phyloP scores from a whole-genome alignment of 768 basidiomycete genomes.

The Mycena epipterygia region DNA sequence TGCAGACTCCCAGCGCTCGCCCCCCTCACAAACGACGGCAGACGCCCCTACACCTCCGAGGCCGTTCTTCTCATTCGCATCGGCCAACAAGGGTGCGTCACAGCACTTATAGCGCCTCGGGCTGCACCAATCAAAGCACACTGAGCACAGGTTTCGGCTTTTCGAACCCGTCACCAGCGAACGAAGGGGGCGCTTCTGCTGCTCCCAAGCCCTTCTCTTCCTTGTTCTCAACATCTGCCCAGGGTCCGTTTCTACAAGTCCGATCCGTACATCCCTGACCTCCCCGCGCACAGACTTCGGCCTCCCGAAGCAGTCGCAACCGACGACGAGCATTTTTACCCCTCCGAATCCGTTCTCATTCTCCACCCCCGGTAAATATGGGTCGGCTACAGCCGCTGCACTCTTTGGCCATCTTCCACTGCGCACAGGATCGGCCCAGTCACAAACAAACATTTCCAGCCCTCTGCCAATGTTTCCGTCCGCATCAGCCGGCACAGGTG shows the following conservation, averaged over 20 bases:
- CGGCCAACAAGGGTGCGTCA: no score
- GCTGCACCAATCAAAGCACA: no score
- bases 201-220: background rate
- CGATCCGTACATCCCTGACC: no score
- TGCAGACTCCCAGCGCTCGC: slow-evolving; percentile 16
- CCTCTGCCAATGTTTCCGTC: slow-evolving; percentile 11
- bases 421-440: slow-evolving; percentile 9
- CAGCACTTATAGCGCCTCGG: no score
- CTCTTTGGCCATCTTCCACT: background rate
- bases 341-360: no score
- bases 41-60: slow-evolving; percentile 5
- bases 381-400: no score
- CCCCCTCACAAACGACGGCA: slow-evolving; percentile 4
- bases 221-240: no score
- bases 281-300: no score
- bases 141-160: background rate
- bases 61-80: no score
- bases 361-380: background rate
- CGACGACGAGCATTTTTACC: no score
- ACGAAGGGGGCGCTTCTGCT: slow-evolving; percentile 4
- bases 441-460: slow-evolving; percentile 10
- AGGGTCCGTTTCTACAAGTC: no score
- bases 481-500: slow-evolving; percentile 8
- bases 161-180: background rate
- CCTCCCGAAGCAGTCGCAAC: no score